Evolutionary conservation across 2,329 filamentous ascomycete genomes (phyloP).

Genomic region (Myriosclerotinia scirpicola): DNA sequence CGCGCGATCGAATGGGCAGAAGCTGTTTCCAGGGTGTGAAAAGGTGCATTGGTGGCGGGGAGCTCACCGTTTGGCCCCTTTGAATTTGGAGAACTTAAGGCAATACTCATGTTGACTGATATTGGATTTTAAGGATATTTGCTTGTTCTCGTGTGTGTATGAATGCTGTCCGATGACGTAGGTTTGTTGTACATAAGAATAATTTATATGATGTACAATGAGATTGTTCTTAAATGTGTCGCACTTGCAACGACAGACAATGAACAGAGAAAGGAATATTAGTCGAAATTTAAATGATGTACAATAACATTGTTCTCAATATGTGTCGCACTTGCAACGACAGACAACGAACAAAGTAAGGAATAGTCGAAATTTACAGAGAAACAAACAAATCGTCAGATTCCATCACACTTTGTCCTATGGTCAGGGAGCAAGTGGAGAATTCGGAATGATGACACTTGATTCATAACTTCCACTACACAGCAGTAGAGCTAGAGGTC

Average conservation of each 20-base stretch:
- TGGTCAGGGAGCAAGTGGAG: background rate
- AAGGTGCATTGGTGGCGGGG: constrained; percentile 5
- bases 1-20: constrained; percentile 5
- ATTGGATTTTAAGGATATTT: background rate
- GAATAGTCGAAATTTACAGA: background rate
- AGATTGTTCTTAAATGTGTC: background rate
- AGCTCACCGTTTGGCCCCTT: background rate
- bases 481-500: background rate
- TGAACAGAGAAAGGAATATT: background rate
- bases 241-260: no score
- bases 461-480: background rate
- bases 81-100: no score
- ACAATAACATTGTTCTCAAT: constrained; percentile 1
- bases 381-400: background rate
- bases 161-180: background rate
- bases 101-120: background rate
- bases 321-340: background rate
- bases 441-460: background rate
- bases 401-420: background rate
- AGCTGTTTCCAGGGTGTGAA: background rate
- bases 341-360: background rate
- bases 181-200: background rate
- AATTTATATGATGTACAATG: background rate
- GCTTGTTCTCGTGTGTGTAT: background rate
- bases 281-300: background rate